Percentiles rank a stretch among this genome's conserved stretches.
phyloP scores from a whole-genome alignment of 108 stramenopile species.

The Nannochloropsis gaditana region DNA sequence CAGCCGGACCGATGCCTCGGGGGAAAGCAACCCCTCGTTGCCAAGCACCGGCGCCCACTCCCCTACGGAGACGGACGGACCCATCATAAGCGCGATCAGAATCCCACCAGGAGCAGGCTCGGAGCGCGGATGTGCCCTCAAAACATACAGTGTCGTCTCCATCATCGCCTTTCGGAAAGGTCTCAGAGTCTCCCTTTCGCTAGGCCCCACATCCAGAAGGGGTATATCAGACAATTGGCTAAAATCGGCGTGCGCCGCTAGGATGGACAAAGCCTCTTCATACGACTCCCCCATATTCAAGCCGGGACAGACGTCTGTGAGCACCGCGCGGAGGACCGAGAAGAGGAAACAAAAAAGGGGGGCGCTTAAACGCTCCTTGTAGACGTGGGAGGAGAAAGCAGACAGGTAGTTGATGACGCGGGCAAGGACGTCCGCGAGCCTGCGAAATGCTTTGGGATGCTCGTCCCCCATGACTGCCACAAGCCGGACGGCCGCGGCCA shows the following conservation, averaged over 20 bases:
- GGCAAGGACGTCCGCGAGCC: slow-evolving; percentile 24
- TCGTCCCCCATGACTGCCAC: slow-evolving; percentile 23
- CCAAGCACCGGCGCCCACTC: slow-evolving; percentile 44
- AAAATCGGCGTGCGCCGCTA: slow-evolving; percentile 25
- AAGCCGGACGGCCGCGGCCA: slow-evolving; percentile 34
- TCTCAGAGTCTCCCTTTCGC: slow-evolving; percentile 23
- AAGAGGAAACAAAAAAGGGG: slow-evolving; percentile 31
- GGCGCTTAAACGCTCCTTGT: slow-evolving; percentile 23
- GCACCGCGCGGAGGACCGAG: slow-evolving; percentile 38
- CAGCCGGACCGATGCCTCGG: slow-evolving; percentile 33
- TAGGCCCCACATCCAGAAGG: slow-evolving; percentile 12
- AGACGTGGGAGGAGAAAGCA: slow-evolving; percentile 19
- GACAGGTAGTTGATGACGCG: slow-evolving; percentile 18
- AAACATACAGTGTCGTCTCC: slow-evolving; percentile 30
- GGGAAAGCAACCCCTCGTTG: slow-evolving; percentile 29
- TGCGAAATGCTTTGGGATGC: slow-evolving; percentile 22
- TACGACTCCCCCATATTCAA: slow-evolving; percentile 28
- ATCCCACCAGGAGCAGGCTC: slow-evolving; percentile 37
- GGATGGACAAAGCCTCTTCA: slow-evolving; percentile 35
- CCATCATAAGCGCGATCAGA: slow-evolving; percentile 35
- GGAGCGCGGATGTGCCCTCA: slow-evolving; percentile 34
- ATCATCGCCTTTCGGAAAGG: slow-evolving; percentile 36
- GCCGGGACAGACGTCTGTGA: slow-evolving; percentile 29
- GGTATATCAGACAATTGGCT: not conserved
- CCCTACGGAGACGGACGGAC: slow-evolving; percentile 20